phyloP scores from a whole-genome alignment of 23 red algal species.

The Agarophyton chilense region DNA sequence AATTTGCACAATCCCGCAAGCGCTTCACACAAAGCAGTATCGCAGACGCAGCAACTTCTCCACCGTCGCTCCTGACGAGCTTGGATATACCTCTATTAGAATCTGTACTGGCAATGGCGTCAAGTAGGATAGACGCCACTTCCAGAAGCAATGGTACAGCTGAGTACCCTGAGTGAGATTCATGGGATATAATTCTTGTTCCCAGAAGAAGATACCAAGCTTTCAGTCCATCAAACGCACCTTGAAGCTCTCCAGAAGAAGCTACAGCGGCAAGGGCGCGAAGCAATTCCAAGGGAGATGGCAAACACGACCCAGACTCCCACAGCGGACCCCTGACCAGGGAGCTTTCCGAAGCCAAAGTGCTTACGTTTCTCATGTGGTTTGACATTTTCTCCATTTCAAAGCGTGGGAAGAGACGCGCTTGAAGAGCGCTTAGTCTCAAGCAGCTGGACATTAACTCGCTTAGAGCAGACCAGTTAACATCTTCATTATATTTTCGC shows the following conservation, averaged over 20 bases:
- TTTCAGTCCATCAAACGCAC: conserved; percentile 48
- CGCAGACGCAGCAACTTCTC: conserved; percentile 44
- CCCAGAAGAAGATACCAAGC: conserved; percentile 34
- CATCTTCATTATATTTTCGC: conserved; percentile 15
- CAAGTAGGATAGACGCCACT: conserved; percentile 20
- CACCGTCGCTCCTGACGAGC: conserved; percentile 44
- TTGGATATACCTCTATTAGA: conserved; percentile 27
- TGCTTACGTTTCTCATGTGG: background rate
- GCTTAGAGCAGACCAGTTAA: conserved; percentile 65
- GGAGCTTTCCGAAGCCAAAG: background rate
- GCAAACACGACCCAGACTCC: conserved; percentile 23
- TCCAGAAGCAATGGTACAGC: conserved; percentile 19
- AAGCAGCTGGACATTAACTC: conserved; percentile 47
- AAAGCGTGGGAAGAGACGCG: conserved; percentile 51
- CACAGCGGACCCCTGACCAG: background rate
- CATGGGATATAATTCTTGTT: conserved; percentile 19
- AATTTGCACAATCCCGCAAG: conserved; percentile 40
- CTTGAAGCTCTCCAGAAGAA: conserved; percentile 46
- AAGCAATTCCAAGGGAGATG: conserved; percentile 44
- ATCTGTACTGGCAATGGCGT: conserved; percentile 19
- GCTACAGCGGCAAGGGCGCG: conserved; percentile 24
- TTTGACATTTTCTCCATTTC: conserved; percentile 36
- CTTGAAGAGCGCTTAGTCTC: conserved; percentile 56
- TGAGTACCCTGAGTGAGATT: conserved; percentile 9
- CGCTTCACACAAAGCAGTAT: conserved; percentile 50